Conservation (phyloP, 2,329 filamentous ascomycete species). For the Rutstroemia sp. region DNA sequence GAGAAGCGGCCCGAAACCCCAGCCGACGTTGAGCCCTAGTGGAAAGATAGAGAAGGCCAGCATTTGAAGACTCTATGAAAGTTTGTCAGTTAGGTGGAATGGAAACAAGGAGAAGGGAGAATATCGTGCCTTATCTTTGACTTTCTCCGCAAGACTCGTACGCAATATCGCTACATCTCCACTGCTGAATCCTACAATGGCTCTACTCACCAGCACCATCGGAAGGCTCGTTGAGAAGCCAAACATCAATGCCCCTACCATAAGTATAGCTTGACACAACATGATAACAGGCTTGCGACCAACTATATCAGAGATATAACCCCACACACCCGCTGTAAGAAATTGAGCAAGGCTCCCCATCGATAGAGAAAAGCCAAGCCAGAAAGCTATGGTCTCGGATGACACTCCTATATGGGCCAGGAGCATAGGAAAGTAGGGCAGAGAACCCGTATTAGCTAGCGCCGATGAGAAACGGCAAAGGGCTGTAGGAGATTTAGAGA, state of each 20-base stretch:
- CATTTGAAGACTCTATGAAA: conserved; percentile 64
- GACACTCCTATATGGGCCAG: background rate
- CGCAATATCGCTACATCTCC: conserved; percentile 70
- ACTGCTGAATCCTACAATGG: conserved; percentile 66
- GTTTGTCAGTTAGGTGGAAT: conserved; percentile 14
- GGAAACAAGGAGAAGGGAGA: background rate
- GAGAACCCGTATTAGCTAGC: background rate
- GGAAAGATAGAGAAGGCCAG: conserved; percentile 37
- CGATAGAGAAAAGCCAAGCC: background rate
- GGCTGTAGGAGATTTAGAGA: background rate
- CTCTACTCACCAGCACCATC: conserved; percentile 55
- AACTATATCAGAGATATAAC: conserved; percentile 56
- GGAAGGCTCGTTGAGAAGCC: conserved; percentile 58
- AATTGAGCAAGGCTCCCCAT: conserved; percentile 79
- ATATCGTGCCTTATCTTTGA: background rate
- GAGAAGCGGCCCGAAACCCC: conserved; percentile 22
- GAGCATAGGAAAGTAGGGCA: background rate
- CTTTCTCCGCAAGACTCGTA: conserved; percentile 61
- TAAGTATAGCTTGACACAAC: conserved; percentile 57
- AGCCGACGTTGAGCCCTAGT: conserved; percentile 59
- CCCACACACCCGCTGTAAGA: conserved; percentile 76
- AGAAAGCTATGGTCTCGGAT: background rate
- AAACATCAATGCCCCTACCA: conserved; percentile 55
- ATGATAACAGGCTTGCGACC: conserved; percentile 75
- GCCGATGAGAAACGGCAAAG: conserved; percentile 7